A percentile compares a stretch with the other conserved stretches of the same genome.
These are phyloP conservation scores for Aspergillus sclerotioniger DNA, from an alignment of 495 filamentous ascomycete species.

Conservation along the genomic window DNA sequence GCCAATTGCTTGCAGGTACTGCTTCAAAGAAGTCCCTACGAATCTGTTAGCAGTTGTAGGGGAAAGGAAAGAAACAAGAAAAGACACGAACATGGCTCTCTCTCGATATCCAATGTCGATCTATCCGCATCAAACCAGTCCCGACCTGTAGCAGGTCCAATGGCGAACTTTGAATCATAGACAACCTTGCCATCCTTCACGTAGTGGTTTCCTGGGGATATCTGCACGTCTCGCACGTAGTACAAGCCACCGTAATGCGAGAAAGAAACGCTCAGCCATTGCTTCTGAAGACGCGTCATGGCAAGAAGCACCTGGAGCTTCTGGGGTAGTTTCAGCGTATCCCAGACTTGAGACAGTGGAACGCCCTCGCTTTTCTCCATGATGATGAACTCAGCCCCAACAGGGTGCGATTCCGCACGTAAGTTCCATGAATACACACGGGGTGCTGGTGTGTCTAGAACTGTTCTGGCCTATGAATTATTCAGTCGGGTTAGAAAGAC, in stretches of 20 bases:
- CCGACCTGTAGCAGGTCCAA: slow-evolving; percentile 32
- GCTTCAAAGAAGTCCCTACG: slow-evolving; percentile 24
- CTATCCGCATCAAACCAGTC: slow-evolving; percentile 32
- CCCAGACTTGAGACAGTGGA: slow-evolving; percentile 31
- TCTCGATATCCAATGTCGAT: slow-evolving; percentile 27
- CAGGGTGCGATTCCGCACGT: slow-evolving; percentile 24
- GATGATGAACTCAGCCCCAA: slow-evolving; percentile 38
- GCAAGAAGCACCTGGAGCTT: slow-evolving; percentile 31
- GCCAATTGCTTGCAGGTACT: slow-evolving; percentile 28
- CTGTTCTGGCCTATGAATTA: slow-evolving; percentile 19
- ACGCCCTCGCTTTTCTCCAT: slow-evolving; percentile 32
- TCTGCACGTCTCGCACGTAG: slow-evolving; percentile 22
- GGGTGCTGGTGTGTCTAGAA: slow-evolving; percentile 27
- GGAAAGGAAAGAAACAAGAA: too few species aligned
- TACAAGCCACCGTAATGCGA: slow-evolving; percentile 34
- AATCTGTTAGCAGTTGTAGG: slow-evolving; percentile 15
- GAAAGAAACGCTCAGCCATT: slow-evolving; percentile 32
- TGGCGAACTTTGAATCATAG: slow-evolving; percentile 28
- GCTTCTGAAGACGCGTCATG: slow-evolving; percentile 31
- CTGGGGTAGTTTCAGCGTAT: slow-evolving; percentile 25
- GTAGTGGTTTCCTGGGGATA: slow-evolving; percentile 17
- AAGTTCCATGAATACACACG: slow-evolving; percentile 31
- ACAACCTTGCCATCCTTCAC: slow-evolving; percentile 24
- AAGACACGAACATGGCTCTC: slow-evolving; percentile 28
- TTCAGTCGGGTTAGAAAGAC: slow-evolving; percentile 13